These are phyloP conservation scores for Pichia sp. DNA, from an alignment of 1,139 yeast genomes.

Conservation along the genomic window DNA sequence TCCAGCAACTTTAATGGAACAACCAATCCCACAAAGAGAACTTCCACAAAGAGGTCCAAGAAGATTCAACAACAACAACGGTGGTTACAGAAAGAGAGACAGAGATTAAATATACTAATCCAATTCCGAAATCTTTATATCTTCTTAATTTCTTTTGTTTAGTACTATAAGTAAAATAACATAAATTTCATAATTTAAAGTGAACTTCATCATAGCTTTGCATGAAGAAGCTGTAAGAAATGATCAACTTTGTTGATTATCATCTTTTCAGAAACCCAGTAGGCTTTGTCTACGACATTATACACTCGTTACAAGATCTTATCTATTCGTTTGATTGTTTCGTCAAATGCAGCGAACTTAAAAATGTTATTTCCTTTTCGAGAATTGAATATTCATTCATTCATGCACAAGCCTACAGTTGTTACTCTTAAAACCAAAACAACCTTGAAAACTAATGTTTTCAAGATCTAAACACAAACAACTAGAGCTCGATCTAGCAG, in stretches of 20 bases:
- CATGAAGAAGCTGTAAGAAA: too few species aligned
- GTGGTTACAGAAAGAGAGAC: conserved; percentile 38
- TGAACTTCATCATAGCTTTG: too few species aligned
- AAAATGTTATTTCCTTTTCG: too few species aligned
- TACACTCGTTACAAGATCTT: too few species aligned
- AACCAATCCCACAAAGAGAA: conserved; percentile 81
- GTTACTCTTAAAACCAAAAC: too few species aligned
- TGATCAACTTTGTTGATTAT: too few species aligned
- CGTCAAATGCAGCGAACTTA: too few species aligned
- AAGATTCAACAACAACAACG: conserved; percentile 30
- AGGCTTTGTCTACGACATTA: too few species aligned
- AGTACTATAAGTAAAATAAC: conserved; percentile 2
- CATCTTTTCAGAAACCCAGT: too few species aligned
- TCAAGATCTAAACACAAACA: conserved; percentile 22
- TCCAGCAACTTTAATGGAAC: conserved; percentile 98
- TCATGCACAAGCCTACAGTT: too few species aligned
- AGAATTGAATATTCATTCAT: too few species aligned
- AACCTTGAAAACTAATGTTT: conserved; percentile 13
- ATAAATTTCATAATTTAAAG: background rate
- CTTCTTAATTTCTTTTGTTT: conserved; percentile 3
- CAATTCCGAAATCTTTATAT: background rate
- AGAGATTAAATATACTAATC: conserved; percentile 23
- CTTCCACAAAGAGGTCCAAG: conserved; percentile 44
- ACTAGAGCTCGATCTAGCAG: conserved; percentile 19
- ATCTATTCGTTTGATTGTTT: too few species aligned